Evolutionary conservation across 176 grass and related monocot species (phyloP), one percentile per base, ranked within the genome.

Genomic region (Paspalum notatum): DNA sequence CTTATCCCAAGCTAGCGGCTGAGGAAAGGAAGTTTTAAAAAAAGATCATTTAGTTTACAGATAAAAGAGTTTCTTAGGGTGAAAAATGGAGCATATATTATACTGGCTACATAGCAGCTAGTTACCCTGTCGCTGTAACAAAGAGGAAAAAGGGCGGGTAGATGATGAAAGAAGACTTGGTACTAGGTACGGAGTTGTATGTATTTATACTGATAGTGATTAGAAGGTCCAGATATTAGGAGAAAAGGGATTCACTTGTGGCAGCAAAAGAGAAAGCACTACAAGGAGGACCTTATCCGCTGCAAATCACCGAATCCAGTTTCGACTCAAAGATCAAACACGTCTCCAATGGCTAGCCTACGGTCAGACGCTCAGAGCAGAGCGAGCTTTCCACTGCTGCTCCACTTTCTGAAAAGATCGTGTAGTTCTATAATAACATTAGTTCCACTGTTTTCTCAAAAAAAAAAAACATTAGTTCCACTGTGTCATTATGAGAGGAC

Each of bases 201-300:
- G 24, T 12, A n/a, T 37, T 68, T 62, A 40, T 21, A n/a, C 7
- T 25, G 80, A 87, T 21, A 32, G 75, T 44, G 73, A 47, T 63
- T n/a, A 66, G 59, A 51, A 59, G 38, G 24, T 53, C 9, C 13
- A 82, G 73, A 87, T 71, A 71, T 77, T 82, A 66, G 9, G 2
- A 39, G 26, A 16, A 62, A 65, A 73, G 3, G 48, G 38, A 39
- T 22, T 73, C 57, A 65, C 21, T 73, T 65, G 40, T 80, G 84
- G 47, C 48, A 48, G 9, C 8, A 57, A 73, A 74, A 85, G 17
- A 17, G 24, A 46, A 73, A 73, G 83, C 67, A 85, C 57, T 17
- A 72, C 39, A 43, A 37, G 12, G n/a, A 37, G 12, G n/a, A 17
- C 48, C 55, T 79, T 64, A 79, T 79, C 83, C 16, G 47, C 61